phyloP scores from a whole-genome alignment of 768 basidiomycete genomes.

The Austroboletus festivus region DNA sequence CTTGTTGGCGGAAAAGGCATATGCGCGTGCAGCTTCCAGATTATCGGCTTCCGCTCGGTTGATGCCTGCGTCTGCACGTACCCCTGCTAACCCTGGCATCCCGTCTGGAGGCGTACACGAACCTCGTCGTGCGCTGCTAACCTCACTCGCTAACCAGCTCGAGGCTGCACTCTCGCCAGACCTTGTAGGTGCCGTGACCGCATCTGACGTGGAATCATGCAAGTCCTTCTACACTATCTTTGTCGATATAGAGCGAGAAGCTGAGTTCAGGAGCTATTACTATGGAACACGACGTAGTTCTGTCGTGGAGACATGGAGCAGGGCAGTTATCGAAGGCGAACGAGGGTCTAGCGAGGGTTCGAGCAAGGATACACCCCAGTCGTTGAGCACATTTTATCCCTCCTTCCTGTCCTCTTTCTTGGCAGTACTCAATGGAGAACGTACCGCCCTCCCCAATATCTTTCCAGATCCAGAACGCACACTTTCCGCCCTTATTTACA shows the following conservation, averaged over 20 bases:
- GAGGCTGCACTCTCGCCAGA: conserved; percentile 91
- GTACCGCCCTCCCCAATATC: conserved; percentile 71
- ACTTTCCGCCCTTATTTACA: conserved; percentile 78
- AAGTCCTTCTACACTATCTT: conserved; percentile 84
- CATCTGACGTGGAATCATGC: conserved; percentile 71
- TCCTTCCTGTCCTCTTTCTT: conserved; percentile 73
- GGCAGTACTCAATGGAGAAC: conserved; percentile 64
- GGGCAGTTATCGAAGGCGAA: conserved; percentile 41
- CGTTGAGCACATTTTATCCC: conserved; percentile 66
- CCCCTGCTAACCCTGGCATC: conserved; percentile 49
- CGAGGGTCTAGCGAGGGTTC: conserved; percentile 7
- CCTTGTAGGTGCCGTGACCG: conserved; percentile 80
- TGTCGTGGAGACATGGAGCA: conserved; percentile 70
- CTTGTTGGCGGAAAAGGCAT: conserved; percentile 74
- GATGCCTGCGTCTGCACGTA: conserved; percentile 92
- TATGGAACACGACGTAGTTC: conserved; percentile 73
- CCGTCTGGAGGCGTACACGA: conserved; percentile 51
- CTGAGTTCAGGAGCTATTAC: conserved; percentile 93
- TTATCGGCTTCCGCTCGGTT: conserved; percentile 85
- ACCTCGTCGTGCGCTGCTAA: conserved; percentile 77
- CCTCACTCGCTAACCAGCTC: conserved; percentile 92
- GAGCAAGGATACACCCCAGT: conserved; percentile 47
- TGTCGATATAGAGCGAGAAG: conserved; percentile 84
- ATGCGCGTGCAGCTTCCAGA: conserved; percentile 88
- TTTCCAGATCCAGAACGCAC: conserved; percentile 82